Conservation (phyloP, 345 rosid genomes). For the Ceriops zippeliana region DNA sequence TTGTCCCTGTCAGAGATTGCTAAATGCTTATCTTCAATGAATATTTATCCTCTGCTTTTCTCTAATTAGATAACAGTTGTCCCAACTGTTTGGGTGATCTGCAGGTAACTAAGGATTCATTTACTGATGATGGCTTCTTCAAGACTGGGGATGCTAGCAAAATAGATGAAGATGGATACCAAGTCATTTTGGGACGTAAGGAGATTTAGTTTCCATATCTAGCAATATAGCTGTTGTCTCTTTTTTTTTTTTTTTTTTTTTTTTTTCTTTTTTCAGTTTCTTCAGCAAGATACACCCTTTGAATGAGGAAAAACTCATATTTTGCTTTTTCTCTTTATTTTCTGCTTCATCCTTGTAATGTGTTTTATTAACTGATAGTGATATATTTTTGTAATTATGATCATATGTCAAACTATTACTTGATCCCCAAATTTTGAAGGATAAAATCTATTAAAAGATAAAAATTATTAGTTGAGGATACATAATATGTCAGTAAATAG, state of each 20-base stretch:
- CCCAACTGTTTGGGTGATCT: constrained; percentile 7
- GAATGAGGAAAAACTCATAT: too few species aligned
- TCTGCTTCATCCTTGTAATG: too few species aligned
- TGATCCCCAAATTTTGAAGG: too few species aligned
- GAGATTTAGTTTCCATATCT: constrained; percentile 16
- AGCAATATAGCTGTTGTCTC: not conserved
- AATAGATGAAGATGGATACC: constrained; percentile 83
- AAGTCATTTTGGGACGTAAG: constrained; percentile 92
- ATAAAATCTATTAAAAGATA: too few species aligned
- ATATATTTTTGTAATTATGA: too few species aligned
- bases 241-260: not conserved
- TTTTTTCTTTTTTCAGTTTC: not conserved
- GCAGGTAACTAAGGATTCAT: constrained; percentile 72
- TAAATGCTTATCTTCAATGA: too few species aligned
- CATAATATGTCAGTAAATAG: too few species aligned
- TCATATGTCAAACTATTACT: too few species aligned
- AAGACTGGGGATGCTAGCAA: constrained; percentile 94
- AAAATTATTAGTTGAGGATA: too few species aligned
- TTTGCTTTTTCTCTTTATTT: too few species aligned
- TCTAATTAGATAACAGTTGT: constrained; percentile 5
- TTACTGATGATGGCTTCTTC: constrained; percentile 86
- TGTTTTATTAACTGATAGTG: too few species aligned
- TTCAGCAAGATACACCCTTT: not conserved
- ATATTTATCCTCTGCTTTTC: not conserved
- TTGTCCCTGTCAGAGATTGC: too few species aligned